Percentiles rank a stretch among this genome's conserved stretches.
phyloP scores from a whole-genome alignment of 441 rosid genomes.

The Corymbia citriodora region DNA sequence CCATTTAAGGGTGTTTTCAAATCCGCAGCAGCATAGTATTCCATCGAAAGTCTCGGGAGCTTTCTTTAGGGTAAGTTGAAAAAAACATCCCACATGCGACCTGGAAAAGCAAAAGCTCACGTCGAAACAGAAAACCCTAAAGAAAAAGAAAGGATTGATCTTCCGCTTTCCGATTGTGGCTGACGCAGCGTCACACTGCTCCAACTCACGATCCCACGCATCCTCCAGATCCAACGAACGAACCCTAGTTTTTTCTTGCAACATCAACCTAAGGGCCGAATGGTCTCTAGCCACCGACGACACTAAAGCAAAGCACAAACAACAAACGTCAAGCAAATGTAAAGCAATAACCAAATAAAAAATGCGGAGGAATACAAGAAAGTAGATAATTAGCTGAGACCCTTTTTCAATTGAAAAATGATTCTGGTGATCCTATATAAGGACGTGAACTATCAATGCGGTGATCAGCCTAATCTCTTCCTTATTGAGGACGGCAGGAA shows the following conservation, averaged over 20 bases:
- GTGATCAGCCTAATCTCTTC: not conserved
- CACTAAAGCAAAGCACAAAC: not conserved
- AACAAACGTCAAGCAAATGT: not conserved
- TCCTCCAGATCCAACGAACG: not conserved
- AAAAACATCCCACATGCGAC: slow-evolving; percentile 20
- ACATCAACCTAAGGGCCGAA: not conserved
- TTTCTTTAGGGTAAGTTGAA: not conserved
- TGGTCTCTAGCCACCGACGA: not conserved
- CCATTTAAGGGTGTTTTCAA: not conserved
- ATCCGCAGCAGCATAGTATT: not conserved
- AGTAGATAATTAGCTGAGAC: not conserved
- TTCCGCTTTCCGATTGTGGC: not conserved
- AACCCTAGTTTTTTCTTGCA: not conserved
- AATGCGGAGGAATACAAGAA: not conserved
- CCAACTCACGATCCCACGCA: slow-evolving; percentile 19
- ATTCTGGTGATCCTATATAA: not conserved
- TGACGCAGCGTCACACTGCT: slow-evolving; percentile 24
- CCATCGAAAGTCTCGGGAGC: not conserved
- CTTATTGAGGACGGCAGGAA: not conserved
- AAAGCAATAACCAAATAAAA: not conserved
- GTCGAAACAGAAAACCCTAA: not conserved
- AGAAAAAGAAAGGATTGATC: not conserved
- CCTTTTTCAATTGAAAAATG: not conserved
- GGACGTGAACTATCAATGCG: not conserved
- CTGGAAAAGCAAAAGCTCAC: not conserved